A percentile compares a stretch with the other conserved stretches of the same genome.
Evolutionary conservation across 257 asterid species (phyloP).

Genomic region (Solanum chilense): DNA sequence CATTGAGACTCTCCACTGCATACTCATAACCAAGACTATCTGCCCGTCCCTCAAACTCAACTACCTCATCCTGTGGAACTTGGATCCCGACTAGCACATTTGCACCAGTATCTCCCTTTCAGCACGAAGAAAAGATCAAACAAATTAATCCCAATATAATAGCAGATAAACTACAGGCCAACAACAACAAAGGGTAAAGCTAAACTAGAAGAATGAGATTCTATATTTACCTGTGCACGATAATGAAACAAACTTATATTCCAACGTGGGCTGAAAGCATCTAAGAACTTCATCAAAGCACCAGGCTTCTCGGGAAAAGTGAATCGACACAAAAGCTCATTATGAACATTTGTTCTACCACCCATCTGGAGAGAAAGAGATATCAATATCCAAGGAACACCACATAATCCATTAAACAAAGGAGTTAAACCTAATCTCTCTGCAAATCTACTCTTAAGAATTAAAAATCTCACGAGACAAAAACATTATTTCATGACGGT

Average conservation of each 20-base stretch:
- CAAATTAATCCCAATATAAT: neutral
- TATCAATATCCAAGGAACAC: neutral
- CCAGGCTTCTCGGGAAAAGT: conserved; percentile 91
- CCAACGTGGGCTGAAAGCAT: conserved; percentile 87
- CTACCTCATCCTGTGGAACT: conserved; percentile 51
- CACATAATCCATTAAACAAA: neutral
- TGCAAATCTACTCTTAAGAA: neutral
- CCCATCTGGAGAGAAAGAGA: conserved; percentile 58
- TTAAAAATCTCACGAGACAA: neutral
- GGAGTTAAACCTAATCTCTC: neutral
- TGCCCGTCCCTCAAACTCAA: conserved; percentile 54
- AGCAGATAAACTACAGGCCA: neutral
- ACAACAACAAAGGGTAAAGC: neutral
- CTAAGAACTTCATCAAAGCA: conserved; percentile 81
- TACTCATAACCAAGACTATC: conserved; percentile 65
- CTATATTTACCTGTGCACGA: conserved; percentile 69
- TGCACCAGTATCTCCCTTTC: conserved; percentile 90
- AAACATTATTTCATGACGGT: neutral
- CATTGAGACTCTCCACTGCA: conserved; percentile 55
- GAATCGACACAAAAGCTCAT: conserved; percentile 86
- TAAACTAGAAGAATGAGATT: neutral
- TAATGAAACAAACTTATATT: conserved; percentile 93
- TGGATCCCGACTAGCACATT: conserved; percentile 93
- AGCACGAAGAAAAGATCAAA: neutral
- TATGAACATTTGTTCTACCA: conserved; percentile 65